Conservation (phyloP, 108 stramenopile species). For the Fragilariopsis cylindrus region DNA sequence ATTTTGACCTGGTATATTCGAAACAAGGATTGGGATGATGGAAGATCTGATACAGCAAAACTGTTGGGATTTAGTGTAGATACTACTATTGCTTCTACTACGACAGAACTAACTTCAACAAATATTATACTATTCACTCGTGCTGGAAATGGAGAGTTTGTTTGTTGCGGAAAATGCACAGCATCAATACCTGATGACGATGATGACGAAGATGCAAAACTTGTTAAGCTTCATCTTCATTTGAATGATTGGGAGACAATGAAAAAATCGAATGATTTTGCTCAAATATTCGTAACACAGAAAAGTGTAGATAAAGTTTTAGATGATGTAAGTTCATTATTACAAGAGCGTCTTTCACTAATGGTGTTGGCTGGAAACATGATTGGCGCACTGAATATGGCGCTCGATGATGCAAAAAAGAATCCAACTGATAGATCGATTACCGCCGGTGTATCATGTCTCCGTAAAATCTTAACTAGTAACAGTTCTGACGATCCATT, state of each 20-base stretch:
- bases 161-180: slow-evolving; percentile 41
- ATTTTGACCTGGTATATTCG: slow-evolving; percentile 41
- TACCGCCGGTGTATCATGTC: neutral
- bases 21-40: slow-evolving; percentile 34
- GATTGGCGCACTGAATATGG: neutral
- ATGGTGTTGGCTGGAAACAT: slow-evolving; percentile 5
- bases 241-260: slow-evolving; percentile 41
- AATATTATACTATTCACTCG: slow-evolving; percentile 36
- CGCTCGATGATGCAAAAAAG: neutral
- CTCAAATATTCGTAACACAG: neutral
- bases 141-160: slow-evolving; percentile 26
- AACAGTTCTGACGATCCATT: neutral
- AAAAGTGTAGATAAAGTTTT: neutral
- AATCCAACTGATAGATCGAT: neutral
- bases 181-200: neutral
- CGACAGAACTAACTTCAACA: neutral
- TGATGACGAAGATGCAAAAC: slow-evolving; percentile 1
- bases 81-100: neutral
- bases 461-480: neutral
- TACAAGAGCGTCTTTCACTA: neutral
- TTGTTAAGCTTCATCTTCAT: slow-evolving; percentile 19
- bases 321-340: neutral
- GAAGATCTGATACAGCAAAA: slow-evolving; percentile 18
- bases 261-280: slow-evolving; percentile 19
- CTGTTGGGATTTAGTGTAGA: slow-evolving; percentile 12